These are phyloP conservation scores for Cucumis melo DNA, from an alignment of 306 rosid species.

Conservation along the genomic window DNA sequence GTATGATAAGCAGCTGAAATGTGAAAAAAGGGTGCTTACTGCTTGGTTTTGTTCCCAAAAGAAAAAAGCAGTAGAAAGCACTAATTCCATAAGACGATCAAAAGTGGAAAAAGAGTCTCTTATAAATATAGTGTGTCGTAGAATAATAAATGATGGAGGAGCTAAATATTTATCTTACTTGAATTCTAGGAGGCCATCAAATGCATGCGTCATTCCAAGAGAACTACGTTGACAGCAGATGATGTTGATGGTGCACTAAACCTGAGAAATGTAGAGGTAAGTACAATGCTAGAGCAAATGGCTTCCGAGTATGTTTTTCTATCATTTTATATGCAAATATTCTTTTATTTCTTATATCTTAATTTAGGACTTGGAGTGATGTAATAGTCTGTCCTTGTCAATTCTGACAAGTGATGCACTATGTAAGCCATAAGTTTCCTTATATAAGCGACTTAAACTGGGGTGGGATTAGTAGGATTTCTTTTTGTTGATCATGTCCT, in stretches of 20 bases:
- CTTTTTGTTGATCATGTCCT: neutral
- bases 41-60: no score
- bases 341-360: neutral
- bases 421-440: neutral
- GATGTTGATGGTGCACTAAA: slow-evolving; percentile 83
- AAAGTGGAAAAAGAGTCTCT: no score
- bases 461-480: neutral
- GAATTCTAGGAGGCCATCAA: slow-evolving; percentile 71
- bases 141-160: neutral
- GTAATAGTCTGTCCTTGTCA: neutral
- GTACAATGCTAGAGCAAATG: neutral
- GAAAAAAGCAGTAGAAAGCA: no score
- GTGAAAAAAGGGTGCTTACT: no score
- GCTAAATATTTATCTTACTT: neutral
- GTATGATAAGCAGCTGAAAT: no score
- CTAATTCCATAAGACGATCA: no score
- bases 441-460: neutral
- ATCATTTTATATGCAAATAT: neutral
- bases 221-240: slow-evolving; percentile 57
- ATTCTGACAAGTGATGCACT: neutral
- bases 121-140: neutral
- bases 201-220: slow-evolving; percentile 88
- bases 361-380: neutral
- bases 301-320: neutral
- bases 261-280: slow-evolving; percentile 78